Evolutionary conservation across 1,284 basidiomycete species (phyloP), one percentile per base, ranked within the genome.

Genomic region (Cystobasidium slooffiae): DNA sequence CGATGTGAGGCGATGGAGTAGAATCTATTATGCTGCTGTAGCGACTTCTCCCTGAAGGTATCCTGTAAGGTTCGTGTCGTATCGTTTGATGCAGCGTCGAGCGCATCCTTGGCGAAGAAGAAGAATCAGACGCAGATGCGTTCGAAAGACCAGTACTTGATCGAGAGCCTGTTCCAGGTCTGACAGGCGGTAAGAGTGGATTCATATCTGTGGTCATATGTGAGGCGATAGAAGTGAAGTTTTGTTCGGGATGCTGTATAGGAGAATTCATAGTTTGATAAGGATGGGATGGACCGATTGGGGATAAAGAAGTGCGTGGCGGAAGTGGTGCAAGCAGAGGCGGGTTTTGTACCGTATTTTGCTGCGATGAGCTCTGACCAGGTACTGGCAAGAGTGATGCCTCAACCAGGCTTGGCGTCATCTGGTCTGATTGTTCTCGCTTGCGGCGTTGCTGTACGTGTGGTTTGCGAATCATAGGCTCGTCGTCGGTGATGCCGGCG

Each of bases 401-500:
- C n/a, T 66, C 47, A 6, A 18, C 20, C 22, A 18, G 8, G 39
- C 49, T 46, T 12, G 44, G 37, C 6, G 64, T 52, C 20, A 20
- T n/a, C 9, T 63, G 46, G 6, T 46, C 44, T 22, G 61, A 46
- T 41, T n/a, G 41, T 51, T 46, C 31, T 46, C 47, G 46, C 37
- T 61, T 69, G 31, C 55, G 44, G 22, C 68, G n/a, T 20, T 43
- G 53, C 24, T 59, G 43, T 4, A 31, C 16, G 31, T 41, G 41
- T 14, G 49, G 61, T 37, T 72, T 72, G 2, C 70, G 49, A 20
- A 59, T 14, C 70, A 73, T 73, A 20, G 70, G 70, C 14, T 73
- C 70, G n/a, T 73, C 70, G 46, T 73, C 70, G 31, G 70, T 73
- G 6, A 74, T 56, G 9, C 64, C 70, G 44, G 53, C 56, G 58